A percentile compares a stretch with the other conserved stretches of the same genome.
phyloP scores from a whole-genome alignment of 148 eudicot species.

The Limonium bicolor region DNA sequence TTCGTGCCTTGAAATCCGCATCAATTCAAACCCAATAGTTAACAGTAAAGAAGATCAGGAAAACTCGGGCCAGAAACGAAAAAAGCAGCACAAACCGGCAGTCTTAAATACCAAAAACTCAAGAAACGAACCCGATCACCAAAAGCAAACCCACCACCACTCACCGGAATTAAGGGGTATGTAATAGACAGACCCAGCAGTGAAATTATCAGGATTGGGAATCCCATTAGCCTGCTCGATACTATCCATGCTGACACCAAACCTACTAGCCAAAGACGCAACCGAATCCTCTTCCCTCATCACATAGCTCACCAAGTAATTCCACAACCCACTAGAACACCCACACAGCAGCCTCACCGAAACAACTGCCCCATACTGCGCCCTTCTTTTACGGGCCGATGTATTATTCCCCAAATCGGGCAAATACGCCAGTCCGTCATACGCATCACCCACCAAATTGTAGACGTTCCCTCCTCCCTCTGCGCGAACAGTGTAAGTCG shows the following conservation, averaged over 20 bases:
- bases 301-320: slow-evolving; percentile 93
- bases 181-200: slow-evolving; percentile 58
- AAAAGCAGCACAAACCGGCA: too few species aligned
- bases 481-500: slow-evolving; percentile 57
- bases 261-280: slow-evolving; percentile 69
- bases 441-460: slow-evolving; percentile 45
- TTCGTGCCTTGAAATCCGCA: too few species aligned
- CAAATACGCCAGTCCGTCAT: slow-evolving; percentile 57
- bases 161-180: slow-evolving; percentile 82
- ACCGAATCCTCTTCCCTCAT: slow-evolving; percentile 71
- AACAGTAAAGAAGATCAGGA: too few species aligned
- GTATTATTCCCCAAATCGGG: slow-evolving; percentile 14
- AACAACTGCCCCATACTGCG: slow-evolving; percentile 40
- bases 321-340: slow-evolving; percentile 94
- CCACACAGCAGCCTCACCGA: slow-evolving; percentile 66
- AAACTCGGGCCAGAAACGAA: too few species aligned
- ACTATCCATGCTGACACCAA: slow-evolving; percentile 97
- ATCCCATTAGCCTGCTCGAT: slow-evolving; percentile 78
- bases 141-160: slow-evolving; percentile 1
- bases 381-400: slow-evolving; percentile 16
- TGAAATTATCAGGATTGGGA: slow-evolving; percentile 56
- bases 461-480: slow-evolving; percentile 42
- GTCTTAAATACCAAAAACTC: neutral
- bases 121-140: neutral
- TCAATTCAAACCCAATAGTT: too few species aligned